Conservation (phyloP, 108 stramenopile genomes). For the Cyclostephanos invisitatus region DNA sequence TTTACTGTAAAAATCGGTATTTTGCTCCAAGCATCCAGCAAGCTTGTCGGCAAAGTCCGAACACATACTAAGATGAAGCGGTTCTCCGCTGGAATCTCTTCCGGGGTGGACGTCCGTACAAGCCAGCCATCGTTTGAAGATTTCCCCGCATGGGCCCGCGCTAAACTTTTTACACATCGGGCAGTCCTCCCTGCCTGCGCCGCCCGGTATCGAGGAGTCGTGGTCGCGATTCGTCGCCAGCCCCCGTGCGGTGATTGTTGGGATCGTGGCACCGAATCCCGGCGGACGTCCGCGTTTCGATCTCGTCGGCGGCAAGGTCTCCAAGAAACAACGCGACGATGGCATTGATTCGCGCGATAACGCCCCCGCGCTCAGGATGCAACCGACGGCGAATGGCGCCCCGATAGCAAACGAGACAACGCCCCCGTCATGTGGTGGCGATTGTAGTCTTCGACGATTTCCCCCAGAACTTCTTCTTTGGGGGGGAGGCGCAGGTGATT, state of each 20-base stretch:
- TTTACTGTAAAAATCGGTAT: conserved; percentile 41
- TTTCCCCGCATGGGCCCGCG: conserved; percentile 51
- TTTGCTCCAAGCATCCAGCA: conserved; percentile 43
- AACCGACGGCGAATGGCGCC: conserved; percentile 2
- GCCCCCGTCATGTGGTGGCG: neutral
- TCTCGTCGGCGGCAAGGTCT: neutral
- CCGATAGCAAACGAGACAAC: neutral
- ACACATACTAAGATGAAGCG: conserved; percentile 44
- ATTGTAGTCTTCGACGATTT: neutral
- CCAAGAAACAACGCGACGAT: conserved; percentile 4
- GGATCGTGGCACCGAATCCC: conserved; percentile 3
- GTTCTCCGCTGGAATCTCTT: conserved; percentile 42
- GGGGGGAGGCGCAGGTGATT: neutral
- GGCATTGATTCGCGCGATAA: neutral
- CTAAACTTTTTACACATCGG: conserved; percentile 61
- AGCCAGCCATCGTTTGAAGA: conserved; percentile 48
- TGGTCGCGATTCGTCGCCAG: neutral
- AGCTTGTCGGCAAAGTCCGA: conserved; percentile 38
- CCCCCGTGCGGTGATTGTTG: conserved; percentile 3
- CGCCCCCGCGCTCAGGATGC: neutral
- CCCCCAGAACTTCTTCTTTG: neutral
- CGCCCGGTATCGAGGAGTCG: neutral
- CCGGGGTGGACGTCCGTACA: conserved; percentile 53
- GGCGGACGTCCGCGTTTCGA: conserved; percentile 7
- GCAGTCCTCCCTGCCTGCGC: conserved; percentile 52